Evolutionary conservation across 768 basidiomycete genomes (phyloP).

Genomic region (Chalciporus pseudorubinellus): DNA sequence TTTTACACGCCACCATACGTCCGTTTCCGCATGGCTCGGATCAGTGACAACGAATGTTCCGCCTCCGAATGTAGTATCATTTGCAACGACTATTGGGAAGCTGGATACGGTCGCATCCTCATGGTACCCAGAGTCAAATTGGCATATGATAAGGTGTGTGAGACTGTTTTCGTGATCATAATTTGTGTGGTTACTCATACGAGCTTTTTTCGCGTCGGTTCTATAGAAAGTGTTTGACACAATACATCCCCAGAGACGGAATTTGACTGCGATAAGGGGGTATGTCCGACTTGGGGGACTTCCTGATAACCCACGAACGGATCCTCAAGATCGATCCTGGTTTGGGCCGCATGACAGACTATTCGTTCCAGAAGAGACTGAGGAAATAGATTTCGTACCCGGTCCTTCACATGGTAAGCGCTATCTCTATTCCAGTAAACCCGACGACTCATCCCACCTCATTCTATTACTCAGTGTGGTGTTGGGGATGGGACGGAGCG

Average conservation of each 20-base stretch:
- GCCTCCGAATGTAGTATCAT: constrained; percentile 95
- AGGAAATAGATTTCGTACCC: constrained; percentile 68
- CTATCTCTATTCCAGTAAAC: background rate
- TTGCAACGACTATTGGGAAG: constrained; percentile 98
- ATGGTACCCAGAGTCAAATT: constrained; percentile 98
- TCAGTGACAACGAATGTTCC: constrained; percentile 87
- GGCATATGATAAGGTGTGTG: constrained; percentile 82
- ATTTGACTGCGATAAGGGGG: constrained; percentile 93
- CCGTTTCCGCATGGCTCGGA: constrained; percentile 91
- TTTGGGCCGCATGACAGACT: constrained; percentile 96
- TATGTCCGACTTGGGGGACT: constrained; percentile 94
- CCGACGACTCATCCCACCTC: background rate
- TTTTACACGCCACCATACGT: constrained; percentile 91
- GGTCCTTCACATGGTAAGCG: constrained; percentile 83
- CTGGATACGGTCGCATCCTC: constrained; percentile 93
- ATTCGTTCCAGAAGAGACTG: constrained; percentile 85
- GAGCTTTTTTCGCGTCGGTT: background rate
- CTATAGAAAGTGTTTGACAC: constrained; percentile 88
- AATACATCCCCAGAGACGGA: constrained; percentile 86
- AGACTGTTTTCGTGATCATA: background rate
- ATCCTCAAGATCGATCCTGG: constrained; percentile 97
- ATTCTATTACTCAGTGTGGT: constrained; percentile 75
- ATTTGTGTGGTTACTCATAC: constrained; percentile 6
- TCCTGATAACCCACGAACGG: constrained; percentile 92
- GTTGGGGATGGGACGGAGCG: constrained; percentile 99